Percentiles rank a stretch among this genome's conserved stretches.
Evolutionary conservation across 1,284 basidiomycete species (phyloP).

Genomic region (Apiotrichum laibachii): DNA sequence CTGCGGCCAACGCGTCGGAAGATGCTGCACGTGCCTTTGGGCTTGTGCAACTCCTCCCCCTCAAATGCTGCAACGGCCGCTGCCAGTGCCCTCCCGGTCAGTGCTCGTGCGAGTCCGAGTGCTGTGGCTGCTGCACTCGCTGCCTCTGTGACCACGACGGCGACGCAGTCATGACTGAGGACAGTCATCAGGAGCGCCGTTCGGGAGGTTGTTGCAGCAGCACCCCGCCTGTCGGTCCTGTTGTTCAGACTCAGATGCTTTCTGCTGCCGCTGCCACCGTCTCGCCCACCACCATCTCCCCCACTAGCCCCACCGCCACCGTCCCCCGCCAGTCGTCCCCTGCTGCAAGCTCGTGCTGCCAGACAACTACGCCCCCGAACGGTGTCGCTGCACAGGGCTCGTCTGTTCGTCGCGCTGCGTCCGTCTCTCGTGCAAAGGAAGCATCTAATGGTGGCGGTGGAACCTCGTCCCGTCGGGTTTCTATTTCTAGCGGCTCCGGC

Average conservation of each 20-base stretch:
- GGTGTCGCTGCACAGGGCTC: neutral
- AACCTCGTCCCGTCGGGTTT: constrained; percentile 26
- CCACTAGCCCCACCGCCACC: constrained; percentile 3
- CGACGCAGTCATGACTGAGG: constrained; percentile 24
- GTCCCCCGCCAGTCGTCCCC: constrained; percentile 9
- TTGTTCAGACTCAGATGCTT: neutral
- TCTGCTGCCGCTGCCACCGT: neutral
- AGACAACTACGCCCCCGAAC: constrained; percentile 14
- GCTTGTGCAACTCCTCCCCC: constrained; percentile 44
- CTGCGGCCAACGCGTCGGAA: constrained; percentile 33
- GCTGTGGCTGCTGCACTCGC: constrained; percentile 50
- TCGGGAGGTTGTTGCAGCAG: constrained; percentile 13
- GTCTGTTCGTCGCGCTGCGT: constrained; percentile 15
- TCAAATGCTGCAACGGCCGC: constrained; percentile 51
- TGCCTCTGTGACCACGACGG: constrained; percentile 46
- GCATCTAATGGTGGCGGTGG: constrained; percentile 8
- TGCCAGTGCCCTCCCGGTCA: constrained; percentile 49
- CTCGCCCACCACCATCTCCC: constrained; percentile 3
- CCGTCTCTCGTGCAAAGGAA: constrained; percentile 24
- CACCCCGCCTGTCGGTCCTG: constrained; percentile 3
- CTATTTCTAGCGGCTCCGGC: constrained; percentile 20
- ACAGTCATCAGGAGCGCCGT: neutral
- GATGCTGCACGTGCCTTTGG: constrained; percentile 43
- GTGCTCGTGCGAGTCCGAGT: constrained; percentile 49
- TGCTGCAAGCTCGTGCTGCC: neutral